Evolutionary conservation across 2,329 filamentous ascomycete genomes (phyloP).

Genomic region (Fusarium pseudoanthophilum): DNA sequence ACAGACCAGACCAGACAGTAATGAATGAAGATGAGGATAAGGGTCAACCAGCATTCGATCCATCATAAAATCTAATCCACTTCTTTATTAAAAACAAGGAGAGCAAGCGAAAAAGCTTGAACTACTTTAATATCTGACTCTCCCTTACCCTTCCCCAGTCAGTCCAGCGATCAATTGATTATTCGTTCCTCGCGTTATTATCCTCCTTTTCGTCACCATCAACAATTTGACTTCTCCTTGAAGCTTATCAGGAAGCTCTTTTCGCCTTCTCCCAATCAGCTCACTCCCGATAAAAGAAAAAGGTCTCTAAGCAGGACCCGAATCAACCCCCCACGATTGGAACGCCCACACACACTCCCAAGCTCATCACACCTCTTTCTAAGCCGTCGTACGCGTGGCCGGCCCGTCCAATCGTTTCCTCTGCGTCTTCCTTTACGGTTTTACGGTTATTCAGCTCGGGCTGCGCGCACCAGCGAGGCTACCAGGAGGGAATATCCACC

Average conservation of each 20-base stretch:
- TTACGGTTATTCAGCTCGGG: slow-evolving; percentile 22
- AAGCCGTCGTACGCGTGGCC: slow-evolving; percentile 24
- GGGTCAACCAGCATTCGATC: slow-evolving; percentile 1
- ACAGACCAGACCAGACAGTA: neutral
- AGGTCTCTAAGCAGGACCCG: neutral
- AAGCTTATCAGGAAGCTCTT: slow-evolving; percentile 13
- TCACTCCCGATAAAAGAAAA: neutral
- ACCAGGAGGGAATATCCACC: neutral
- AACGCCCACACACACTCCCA: neutral
- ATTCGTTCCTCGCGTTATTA: neutral
- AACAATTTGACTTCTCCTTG: neutral
- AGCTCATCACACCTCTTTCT: slow-evolving; percentile 3
- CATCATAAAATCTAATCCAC: neutral
- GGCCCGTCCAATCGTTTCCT: slow-evolving; percentile 15
- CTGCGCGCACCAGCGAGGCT: slow-evolving; percentile 17
- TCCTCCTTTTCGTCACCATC: slow-evolving; percentile 6
- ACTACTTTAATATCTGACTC: slow-evolving; percentile 6
- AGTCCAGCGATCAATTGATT: neutral
- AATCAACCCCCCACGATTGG: slow-evolving; percentile 20
- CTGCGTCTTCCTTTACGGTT: slow-evolving; percentile 16
- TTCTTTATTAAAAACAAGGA: neutral
- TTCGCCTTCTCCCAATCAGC: neutral
- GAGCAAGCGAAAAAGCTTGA: slow-evolving; percentile 10
- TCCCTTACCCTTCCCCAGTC: neutral
- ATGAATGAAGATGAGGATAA: slow-evolving; percentile 8